These are phyloP conservation scores for Zasmidium citrigriseum DNA, from an alignment of 2,329 filamentous ascomycete genomes.

Conservation along the genomic window DNA sequence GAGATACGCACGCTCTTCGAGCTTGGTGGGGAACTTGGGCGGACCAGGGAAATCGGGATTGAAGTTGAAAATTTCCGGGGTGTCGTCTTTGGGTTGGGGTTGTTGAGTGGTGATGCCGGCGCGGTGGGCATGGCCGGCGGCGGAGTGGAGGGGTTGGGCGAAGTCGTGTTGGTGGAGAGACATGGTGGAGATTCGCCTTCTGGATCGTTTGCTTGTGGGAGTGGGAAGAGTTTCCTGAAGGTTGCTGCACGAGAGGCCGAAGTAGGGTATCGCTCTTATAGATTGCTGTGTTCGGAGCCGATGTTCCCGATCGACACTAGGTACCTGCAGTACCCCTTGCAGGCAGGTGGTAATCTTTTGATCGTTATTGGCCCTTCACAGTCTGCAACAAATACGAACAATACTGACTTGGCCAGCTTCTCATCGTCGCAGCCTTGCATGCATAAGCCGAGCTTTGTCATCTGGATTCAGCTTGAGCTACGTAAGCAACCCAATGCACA, in stretches of 20 bases:
- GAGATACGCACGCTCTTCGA: slow-evolving; percentile 35
- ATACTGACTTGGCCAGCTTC: too few relatives aligned
- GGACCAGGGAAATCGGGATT: slow-evolving; percentile 2
- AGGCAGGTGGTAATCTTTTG: too few relatives aligned
- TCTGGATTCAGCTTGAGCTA: too few relatives aligned
- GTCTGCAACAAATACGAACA: too few relatives aligned
- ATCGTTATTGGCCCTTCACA: too few relatives aligned
- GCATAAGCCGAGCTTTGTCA: too few relatives aligned
- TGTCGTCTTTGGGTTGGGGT: neutral
- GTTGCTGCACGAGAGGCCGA: neutral
- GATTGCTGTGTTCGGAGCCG: neutral
- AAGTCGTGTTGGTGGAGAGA: slow-evolving; percentile 1
- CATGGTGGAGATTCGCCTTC: neutral
- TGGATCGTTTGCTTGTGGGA: neutral
- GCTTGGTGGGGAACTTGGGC: slow-evolving; percentile 26
- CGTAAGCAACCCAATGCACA: too few relatives aligned
- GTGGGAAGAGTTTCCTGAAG: neutral
- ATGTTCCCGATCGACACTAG: too few relatives aligned
- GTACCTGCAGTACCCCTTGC: too few relatives aligned
- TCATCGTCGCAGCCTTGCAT: too few relatives aligned
- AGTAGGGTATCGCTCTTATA: neutral
- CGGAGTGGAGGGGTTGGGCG: neutral
- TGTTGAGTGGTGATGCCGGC: slow-evolving; percentile 12
- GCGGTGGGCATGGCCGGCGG: slow-evolving; percentile 7
- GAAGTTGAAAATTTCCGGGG: neutral